Evolutionary conservation across 1,284 basidiomycete species (phyloP).

Genomic region (Xerocomus amazonicus): DNA sequence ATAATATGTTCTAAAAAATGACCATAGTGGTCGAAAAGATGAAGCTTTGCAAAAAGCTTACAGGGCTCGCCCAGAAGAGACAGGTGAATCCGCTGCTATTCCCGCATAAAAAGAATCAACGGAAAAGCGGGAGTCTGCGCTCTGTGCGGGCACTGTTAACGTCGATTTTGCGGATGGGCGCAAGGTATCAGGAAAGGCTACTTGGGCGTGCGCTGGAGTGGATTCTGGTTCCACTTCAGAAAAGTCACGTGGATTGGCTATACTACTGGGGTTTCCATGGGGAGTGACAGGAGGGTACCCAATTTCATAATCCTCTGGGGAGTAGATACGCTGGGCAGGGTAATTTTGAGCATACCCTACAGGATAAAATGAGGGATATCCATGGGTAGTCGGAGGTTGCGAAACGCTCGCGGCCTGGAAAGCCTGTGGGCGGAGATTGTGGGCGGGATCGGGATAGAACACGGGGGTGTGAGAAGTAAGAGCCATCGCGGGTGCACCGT

Average conservation of each 20-base stretch:
- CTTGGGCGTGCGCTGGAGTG: conserved; percentile 2
- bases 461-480: conserved; percentile 12
- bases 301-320: conserved; percentile 18
- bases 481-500: conserved; percentile 18
- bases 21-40: not conserved
- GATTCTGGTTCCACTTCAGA: conserved; percentile 8
- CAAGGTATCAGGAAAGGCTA: conserved; percentile 12
- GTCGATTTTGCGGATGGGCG: conserved; percentile 15
- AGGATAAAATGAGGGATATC: conserved; percentile 2
- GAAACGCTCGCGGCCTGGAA: conserved; percentile 11
- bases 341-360: conserved; percentile 13
- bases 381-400: not conserved
- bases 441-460: conserved; percentile 29
- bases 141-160: conserved; percentile 4
- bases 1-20: conserved; percentile 13
- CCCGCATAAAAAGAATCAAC: conserved; percentile 32
- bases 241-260: conserved; percentile 18
- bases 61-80: conserved; percentile 17
- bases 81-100: conserved; percentile 12
- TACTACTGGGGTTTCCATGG: not conserved
- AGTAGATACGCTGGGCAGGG: conserved; percentile 19
- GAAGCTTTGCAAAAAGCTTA: conserved; percentile 13
- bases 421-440: conserved; percentile 15
- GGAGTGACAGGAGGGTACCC: conserved; percentile 11
- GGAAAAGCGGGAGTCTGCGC: conserved; percentile 20